Conservation (phyloP, 768 basidiomycete species). For the Phylloporus sp. region DNA sequence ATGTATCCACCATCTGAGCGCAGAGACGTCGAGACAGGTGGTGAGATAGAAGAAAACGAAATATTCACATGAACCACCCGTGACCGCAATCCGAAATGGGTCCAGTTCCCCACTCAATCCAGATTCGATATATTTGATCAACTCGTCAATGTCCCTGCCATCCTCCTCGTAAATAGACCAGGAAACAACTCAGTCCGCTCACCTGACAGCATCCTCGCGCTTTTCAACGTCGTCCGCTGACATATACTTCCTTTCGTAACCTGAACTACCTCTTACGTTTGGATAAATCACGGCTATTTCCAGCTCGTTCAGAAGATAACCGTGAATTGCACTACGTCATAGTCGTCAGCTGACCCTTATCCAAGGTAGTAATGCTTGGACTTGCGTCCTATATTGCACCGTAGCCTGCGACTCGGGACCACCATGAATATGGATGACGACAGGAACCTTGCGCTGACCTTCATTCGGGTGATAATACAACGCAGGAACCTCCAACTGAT, state of each 20-base stretch:
- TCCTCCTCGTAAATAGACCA: not conserved
- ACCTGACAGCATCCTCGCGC: conserved; percentile 42
- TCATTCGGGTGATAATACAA: conserved; percentile 38
- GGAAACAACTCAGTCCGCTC: not conserved
- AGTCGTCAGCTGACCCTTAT: conserved; percentile 1
- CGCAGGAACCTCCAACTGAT: conserved; percentile 37
- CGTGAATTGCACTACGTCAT: conserved; percentile 30
- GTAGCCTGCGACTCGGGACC: conserved; percentile 37
- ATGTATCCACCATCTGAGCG: conserved; percentile 37
- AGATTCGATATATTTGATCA: conserved; percentile 33
- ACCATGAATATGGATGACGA: conserved; percentile 37
- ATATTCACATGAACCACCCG: conserved; percentile 37
- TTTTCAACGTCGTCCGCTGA: conserved; percentile 38
- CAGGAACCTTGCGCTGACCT: conserved; percentile 26
- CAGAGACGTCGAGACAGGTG: not conserved
- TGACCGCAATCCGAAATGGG: conserved; percentile 36
- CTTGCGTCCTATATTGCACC: conserved; percentile 30
- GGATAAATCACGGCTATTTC: conserved; percentile 39
- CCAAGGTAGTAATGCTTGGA: not conserved
- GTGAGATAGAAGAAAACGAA: not conserved
- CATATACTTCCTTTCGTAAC: conserved; percentile 39
- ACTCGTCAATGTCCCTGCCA: conserved; percentile 34
- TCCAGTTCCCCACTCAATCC: conserved; percentile 32
- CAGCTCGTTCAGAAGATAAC: conserved; percentile 40
- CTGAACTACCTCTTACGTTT: conserved; percentile 40